Conservation (phyloP, 108 stramenopile genomes). For the Pelagomonas calceolata region DNA sequence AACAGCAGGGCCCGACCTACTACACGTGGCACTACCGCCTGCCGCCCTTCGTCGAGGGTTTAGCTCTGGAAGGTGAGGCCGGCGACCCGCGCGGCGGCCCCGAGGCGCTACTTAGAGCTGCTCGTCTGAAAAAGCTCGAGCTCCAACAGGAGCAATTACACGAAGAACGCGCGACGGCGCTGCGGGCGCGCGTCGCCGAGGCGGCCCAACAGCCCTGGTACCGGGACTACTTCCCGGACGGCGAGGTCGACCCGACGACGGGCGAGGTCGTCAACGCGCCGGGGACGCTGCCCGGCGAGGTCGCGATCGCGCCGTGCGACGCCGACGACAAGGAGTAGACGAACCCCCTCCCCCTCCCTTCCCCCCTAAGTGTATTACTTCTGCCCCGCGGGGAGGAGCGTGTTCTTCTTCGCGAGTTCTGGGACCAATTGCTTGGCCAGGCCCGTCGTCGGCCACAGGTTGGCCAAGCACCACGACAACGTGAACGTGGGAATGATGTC, state of each 20-base stretch:
- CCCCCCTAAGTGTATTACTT: too few relatives aligned
- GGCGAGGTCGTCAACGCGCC: too few relatives aligned
- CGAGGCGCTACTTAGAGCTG: not conserved
- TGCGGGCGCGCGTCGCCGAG: not conserved
- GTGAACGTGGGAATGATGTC: conserved; percentile 4
- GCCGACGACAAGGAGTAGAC: too few relatives aligned
- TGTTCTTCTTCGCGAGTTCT: too few relatives aligned
- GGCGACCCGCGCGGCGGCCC: not conserved
- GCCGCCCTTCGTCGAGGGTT: not conserved
- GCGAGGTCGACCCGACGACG: not conserved
- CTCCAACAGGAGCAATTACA: not conserved
- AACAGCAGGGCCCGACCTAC: not conserved
- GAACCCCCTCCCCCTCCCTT: too few relatives aligned
- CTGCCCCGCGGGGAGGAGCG: too few relatives aligned
- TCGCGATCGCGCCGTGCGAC: too few relatives aligned
- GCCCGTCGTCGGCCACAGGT: not conserved
- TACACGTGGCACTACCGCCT: not conserved
- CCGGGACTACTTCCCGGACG: not conserved
- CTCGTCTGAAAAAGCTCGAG: not conserved
- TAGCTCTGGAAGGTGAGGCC: not conserved
- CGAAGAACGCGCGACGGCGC: not conserved
- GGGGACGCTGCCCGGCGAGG: too few relatives aligned
- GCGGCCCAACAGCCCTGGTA: not conserved
- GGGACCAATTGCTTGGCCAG: not conserved
- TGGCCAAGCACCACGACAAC: not conserved